Base-by-base conservation (phyloP, 2,329 filamentous ascomycete species). In the Colletotrichum tamarilloi region DNA sequence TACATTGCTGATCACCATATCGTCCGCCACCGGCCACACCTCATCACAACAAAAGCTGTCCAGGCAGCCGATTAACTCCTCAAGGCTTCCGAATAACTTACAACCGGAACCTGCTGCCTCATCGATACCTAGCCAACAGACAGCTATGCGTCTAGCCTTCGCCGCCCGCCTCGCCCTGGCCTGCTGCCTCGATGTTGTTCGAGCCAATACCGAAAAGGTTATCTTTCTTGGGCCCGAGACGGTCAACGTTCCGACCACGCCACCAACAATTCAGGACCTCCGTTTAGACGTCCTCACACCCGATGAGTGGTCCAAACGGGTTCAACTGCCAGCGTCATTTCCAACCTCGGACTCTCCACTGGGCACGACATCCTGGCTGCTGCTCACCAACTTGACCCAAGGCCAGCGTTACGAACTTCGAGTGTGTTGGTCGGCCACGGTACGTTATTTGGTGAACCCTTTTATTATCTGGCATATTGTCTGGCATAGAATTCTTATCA, bases 341-440 rank as follows among this genome's bases (percentile, higher is more conserved):
- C 91, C 94, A 12, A 87, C 84, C 7, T 77, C 84, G 8, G 80
- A 84, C 2, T 80, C 83, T 35, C 87, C 87, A 11, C 81, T 85
- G 14, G 94, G 94, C 8, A 83, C 86, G 12, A 86, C 92, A 64
- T 92, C 93, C 32, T 98, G 97, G 97, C 89, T 95, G 76, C 84
- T 96, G 8, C 89, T 99, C 6, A 89, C 93, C 69, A 85, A 87
- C 42, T 86, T 99, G 67, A 87, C 84, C n/a, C 88, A 90, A 46
- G 90, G 91, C 12, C 92, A 93, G 79, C 90, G 95, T 76, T 98
- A 98, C 86, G 97, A 99, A 85, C 89, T 97, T 62, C 92, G 97
- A 67, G 88, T 98, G 73, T 98, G 96, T 84, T 99, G 96, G 95
- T 88, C 95, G 73, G 97, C 97, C 53, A 97, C 93, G 74, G 96